Evolutionary conservation across 768 basidiomycete species (phyloP), one percentile per base, ranked within the genome.

Genomic region (Leccinum uliginosum): DNA sequence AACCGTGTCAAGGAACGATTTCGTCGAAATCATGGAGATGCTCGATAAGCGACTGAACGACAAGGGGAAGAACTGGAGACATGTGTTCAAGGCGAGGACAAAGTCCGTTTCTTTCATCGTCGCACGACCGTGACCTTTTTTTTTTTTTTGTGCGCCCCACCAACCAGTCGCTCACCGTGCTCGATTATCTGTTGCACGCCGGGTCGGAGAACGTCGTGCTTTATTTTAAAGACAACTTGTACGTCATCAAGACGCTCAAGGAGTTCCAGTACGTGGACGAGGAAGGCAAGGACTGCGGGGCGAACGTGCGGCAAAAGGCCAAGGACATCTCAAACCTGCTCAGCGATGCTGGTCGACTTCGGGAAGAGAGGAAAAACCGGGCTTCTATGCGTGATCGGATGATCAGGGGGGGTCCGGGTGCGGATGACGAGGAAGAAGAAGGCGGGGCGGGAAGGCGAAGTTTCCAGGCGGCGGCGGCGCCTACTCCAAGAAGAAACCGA

Each of bases 1-100:
- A 43, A 43, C 40, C 11, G 10, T 43, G n/a, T 19, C 23, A 32
- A 82, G 94, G 74, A 89, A 86, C 58, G 95, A 98, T 67, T 99
- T 99, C 71, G 93, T 98, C 12, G 97, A 99, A 76, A 92, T 99
- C 67, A 98, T 99, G 93, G 97, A 99, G 78, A 97, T 98, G 93
- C 81, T 99, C 50, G 97, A 98, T 75, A 98, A 99, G 75, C 86
- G 97, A 51, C 76, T 99, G 59, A 94, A 94, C 65, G 97, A 99
- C 77, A 98, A 97, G 79, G 97, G 97, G 35, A 98, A 98, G 84
- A 98, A 98, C 67, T 99, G 97, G 97, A 83, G 96, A 52, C 97
- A 99, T 78, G 96, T 98, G 56, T 98, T 97, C 83, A 98, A 98
- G 81, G 93, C 87, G 55, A 57, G 79, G 62, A 78, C 62, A 23